Evolutionary conservation across 164 flowering plant genomes (phyloP), one percentile per base, ranked within the genome.

Genomic region (Hamamelis virginiana): DNA sequence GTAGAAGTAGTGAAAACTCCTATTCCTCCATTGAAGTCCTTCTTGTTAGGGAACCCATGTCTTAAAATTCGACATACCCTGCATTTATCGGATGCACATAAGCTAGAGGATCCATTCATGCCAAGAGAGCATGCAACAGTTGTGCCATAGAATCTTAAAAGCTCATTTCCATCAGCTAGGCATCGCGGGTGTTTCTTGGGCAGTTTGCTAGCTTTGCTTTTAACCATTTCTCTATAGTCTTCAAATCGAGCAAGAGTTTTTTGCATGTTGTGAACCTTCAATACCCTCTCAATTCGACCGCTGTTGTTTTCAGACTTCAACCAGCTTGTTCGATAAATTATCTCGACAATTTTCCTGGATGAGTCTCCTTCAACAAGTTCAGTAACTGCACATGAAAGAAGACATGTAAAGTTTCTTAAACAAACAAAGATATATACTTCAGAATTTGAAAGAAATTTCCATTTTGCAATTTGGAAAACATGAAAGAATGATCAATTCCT

Each of bases 111-210:
- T 1, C 75, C 72, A 28, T 77, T 72, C 46, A 18, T 15, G 58
- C 79, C 84, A 16, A 82, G 74, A 13, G 76, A 65, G 69, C 87
- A 84, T 3, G 68, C 73, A n/a, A 80, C 41, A 1, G 74, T 68
- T 43, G 85, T 73, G 43, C 81, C 82, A 56, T 84, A 58, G 69
- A 84, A 84, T 67, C 86, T 78, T 56, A 82, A 52, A 5, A 84
- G 80, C 72, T 84, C 87, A 55, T 84, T 80, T 1, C 87, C 87
- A 67, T 84, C 87, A 1, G 86, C 86, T 4, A 78, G 46, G 57
- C 79, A 77, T 2, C 85, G 74, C 1, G 84, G 78, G 65, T 84
- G 83, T 63, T 77, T 80, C 69, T 74, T 73, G 45, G 78, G 65
- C 13, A 77, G 75, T 66, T 78, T 77, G 75, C 75, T 73, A 14